Conservation (phyloP, 2,329 filamentous ascomycete species). For the Calonectria pteridis region DNA sequence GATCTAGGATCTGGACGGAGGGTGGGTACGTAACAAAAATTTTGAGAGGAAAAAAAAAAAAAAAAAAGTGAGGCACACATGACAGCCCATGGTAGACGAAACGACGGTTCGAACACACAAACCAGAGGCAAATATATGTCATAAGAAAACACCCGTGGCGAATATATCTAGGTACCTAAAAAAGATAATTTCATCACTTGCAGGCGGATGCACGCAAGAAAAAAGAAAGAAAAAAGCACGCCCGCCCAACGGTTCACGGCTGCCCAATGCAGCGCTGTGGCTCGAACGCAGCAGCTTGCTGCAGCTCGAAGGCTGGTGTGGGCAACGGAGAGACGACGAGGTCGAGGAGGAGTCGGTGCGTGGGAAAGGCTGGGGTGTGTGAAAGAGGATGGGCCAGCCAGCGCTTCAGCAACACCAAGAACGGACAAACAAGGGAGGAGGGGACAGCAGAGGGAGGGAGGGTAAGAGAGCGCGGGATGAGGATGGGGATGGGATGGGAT, state of each 20-base stretch:
- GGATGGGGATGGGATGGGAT: background rate
- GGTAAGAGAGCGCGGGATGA: background rate
- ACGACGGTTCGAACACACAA: conserved; percentile 10
- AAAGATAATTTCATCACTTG: background rate
- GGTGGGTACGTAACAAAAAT: conserved; percentile 13
- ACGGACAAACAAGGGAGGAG: conserved; percentile 7
- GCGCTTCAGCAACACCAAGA: background rate
- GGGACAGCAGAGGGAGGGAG: background rate
- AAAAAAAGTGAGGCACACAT: conserved; percentile 25
- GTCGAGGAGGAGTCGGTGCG: conserved; percentile 19
- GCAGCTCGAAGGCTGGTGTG: conserved; percentile 18
- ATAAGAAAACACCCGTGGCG: background rate
- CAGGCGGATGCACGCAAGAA: background rate
- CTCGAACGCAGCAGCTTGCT: conserved; percentile 4
- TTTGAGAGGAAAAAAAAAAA: conserved; percentile 25
- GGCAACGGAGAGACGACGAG: background rate
- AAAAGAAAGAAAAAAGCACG: conserved; percentile 20
- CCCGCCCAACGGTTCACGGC: conserved; percentile 31
- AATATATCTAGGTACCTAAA: background rate
- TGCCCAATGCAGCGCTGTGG: conserved; percentile 13
- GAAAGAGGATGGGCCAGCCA: background rate
- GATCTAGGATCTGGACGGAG: conserved; percentile 31
- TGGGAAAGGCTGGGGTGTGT: conserved; percentile 13
- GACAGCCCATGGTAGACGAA: background rate
- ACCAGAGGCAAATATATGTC: background rate